Percentiles rank a stretch among this genome's conserved stretches.
Evolutionary conservation across 148 eudicot species (phyloP).

Genomic region (Vaccinium corymbosum): DNA sequence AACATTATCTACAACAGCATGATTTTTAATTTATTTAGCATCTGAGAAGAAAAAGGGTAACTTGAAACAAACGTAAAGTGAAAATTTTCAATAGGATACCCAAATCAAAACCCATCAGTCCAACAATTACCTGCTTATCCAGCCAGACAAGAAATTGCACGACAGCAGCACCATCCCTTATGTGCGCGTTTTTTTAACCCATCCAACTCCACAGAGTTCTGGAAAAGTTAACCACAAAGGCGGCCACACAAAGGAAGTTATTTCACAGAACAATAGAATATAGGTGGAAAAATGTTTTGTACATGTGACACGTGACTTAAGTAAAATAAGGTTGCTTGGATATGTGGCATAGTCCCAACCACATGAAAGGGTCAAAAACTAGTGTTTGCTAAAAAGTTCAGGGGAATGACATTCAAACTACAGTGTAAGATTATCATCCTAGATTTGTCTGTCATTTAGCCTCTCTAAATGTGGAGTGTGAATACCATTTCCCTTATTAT

Average conservation of each 20-base stretch:
- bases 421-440: neutral
- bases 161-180: constrained; percentile 97
- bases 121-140: constrained; percentile 74
- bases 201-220: constrained; percentile 91
- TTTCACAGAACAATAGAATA: neutral
- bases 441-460: neutral
- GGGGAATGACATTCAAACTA: neutral
- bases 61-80: neutral
- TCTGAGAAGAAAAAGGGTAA: neutral
- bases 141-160: constrained; percentile 97
- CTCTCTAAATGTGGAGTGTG: neutral
- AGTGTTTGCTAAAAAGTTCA: neutral
- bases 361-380: neutral
- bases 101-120: constrained; percentile 7
- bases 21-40: neutral
- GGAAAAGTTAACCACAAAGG: constrained; percentile 14
- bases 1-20: neutral
- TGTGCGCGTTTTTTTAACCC: constrained; percentile 77
- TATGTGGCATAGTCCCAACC: neutral
- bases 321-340: neutral
- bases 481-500: too few species aligned
- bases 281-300: neutral
- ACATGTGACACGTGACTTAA: neutral
- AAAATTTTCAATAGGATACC: neutral
- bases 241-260: neutral